Percentiles rank a stretch among this genome's conserved stretches.
These are phyloP conservation scores for Boletus speciosus DNA, from an alignment of 768 basidiomycete genomes.

Conservation along the genomic window DNA sequence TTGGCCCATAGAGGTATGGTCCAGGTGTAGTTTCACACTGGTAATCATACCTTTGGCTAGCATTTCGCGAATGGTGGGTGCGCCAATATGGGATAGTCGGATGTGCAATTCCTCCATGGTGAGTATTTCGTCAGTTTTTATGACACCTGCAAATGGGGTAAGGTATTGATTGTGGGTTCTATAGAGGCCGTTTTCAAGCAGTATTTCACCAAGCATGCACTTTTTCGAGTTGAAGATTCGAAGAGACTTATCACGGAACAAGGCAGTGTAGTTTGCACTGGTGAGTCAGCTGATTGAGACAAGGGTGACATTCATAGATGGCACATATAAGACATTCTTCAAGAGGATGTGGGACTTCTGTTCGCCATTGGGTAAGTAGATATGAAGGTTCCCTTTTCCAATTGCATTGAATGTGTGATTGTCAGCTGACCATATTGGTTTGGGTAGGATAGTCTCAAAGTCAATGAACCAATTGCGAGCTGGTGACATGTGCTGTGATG, in stretches of 20 bases:
- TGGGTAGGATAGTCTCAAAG: neutral
- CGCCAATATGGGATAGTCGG: neutral
- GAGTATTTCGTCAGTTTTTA: neutral
- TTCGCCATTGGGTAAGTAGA: neutral
- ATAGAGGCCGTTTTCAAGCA: neutral
- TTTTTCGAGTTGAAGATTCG: neutral
- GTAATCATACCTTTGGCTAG: too few species aligned
- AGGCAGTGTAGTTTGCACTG: neutral
- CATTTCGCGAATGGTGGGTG: neutral
- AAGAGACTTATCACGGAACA: neutral
- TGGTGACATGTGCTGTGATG: neutral
- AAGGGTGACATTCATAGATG: conserved; percentile 1
- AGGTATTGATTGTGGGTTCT: neutral
- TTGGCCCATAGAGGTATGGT: too few species aligned
- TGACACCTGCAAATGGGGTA: neutral
- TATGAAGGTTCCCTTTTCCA: neutral
- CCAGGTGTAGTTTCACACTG: too few species aligned
- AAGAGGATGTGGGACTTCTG: neutral
- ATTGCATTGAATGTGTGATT: neutral
- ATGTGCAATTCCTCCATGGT: neutral
- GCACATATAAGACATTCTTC: neutral
- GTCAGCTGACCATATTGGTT: neutral
- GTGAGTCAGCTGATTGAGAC: conserved; percentile 3
- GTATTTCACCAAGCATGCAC: neutral
- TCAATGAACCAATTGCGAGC: neutral